Percentiles rank a stretch among this genome's conserved stretches.
Evolutionary conservation across 345 rosid genomes (phyloP).

Genomic region (Cardamine occulta): DNA sequence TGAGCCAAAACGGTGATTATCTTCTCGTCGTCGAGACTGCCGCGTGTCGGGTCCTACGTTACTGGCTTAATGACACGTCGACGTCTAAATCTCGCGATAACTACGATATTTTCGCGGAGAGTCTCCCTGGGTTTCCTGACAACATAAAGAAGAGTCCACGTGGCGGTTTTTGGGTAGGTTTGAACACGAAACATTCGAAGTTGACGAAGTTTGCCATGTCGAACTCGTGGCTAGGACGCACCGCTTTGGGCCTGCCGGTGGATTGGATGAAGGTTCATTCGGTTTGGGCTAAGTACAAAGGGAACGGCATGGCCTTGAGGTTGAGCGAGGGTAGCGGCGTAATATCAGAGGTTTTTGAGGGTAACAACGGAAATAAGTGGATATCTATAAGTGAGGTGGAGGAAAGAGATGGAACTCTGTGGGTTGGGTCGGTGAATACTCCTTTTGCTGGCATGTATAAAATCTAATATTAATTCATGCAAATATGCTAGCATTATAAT

Average conservation of each 20-base stretch:
- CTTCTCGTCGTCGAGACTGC: conserved; percentile 60
- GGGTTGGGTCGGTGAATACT: conserved; percentile 70
- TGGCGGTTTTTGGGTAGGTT: conserved; percentile 74
- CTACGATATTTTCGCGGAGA: conserved; percentile 49
- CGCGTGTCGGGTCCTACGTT: conserved; percentile 49
- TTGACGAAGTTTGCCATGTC: conserved; percentile 47
- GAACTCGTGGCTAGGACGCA: conserved; percentile 55
- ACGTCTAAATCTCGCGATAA: conserved; percentile 24
- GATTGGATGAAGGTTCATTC: conserved; percentile 49
- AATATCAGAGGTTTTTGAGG: conserved; percentile 51
- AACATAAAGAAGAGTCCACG: conserved; percentile 65
- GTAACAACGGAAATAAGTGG: conserved; percentile 43
- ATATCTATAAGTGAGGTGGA: conserved; percentile 65
- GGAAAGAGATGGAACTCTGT: conserved; percentile 55
- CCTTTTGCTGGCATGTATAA: conserved; percentile 53
- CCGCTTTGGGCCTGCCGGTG: conserved; percentile 50
- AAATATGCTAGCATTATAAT: background rate
- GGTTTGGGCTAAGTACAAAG: conserved; percentile 45
- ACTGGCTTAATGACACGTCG: conserved; percentile 47
- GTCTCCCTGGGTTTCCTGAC: conserved; percentile 70
- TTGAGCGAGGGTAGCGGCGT: conserved; percentile 63
- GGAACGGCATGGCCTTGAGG: conserved; percentile 67
- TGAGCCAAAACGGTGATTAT: conserved; percentile 51
- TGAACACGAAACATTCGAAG: conserved; percentile 53
- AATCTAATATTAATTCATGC: conserved; percentile 4